These are phyloP conservation scores for Nicotiana paniculata DNA, from an alignment of 257 asterid species.

Conservation along the genomic window DNA sequence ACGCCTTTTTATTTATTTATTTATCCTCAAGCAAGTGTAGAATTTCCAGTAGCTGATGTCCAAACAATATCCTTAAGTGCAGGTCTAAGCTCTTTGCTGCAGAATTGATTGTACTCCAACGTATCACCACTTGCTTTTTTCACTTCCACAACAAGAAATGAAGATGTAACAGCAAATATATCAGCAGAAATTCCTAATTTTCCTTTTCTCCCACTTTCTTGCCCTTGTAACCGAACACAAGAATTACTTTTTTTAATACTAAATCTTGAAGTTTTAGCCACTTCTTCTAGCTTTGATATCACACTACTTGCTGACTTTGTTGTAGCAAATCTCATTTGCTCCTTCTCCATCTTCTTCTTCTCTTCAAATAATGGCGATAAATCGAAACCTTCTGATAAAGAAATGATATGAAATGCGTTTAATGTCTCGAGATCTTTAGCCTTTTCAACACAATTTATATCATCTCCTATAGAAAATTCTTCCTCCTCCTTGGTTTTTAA, in stretches of 20 bases:
- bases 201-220: slow-evolving; percentile 41
- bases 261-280: slow-evolving; percentile 39
- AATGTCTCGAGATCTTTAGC: slow-evolving; percentile 29
- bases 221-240: slow-evolving; percentile 37
- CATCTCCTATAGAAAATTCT: slow-evolving; percentile 22
- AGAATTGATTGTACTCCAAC: slow-evolving; percentile 45
- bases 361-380: slow-evolving; percentile 48
- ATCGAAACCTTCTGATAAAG: slow-evolving; percentile 45
- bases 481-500: slow-evolving; percentile 21
- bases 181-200: slow-evolving; percentile 47
- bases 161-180: slow-evolving; percentile 35
- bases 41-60: slow-evolving; percentile 29
- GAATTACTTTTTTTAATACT: slow-evolving; percentile 36
- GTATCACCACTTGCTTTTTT: slow-evolving; percentile 50
- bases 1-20: neutral
- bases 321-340: slow-evolving; percentile 38
- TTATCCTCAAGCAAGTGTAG: slow-evolving; percentile 17
- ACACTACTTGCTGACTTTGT: slow-evolving; percentile 40
- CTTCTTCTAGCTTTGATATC: slow-evolving; percentile 36
- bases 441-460: neutral
- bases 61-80: slow-evolving; percentile 47
- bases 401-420: slow-evolving; percentile 54
- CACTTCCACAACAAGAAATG: slow-evolving; percentile 45
- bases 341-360: slow-evolving; percentile 34
- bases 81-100: slow-evolving; percentile 43